Evolutionary conservation across 139 green algal species (phyloP), one percentile per base, ranked within the genome.

Genomic region (Chlorella vulgaris): DNA sequence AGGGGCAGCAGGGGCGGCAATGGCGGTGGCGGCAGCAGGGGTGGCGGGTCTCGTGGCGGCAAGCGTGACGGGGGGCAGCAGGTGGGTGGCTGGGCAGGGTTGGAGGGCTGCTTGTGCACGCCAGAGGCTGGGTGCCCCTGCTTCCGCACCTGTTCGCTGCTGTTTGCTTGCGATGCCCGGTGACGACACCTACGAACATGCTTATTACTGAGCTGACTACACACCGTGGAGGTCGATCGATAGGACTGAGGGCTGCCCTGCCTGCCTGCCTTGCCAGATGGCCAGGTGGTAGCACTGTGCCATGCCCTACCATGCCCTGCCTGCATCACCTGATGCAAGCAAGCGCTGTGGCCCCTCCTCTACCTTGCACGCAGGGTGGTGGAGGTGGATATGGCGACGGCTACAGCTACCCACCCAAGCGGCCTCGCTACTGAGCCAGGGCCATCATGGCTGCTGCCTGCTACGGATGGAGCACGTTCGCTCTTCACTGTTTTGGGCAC

Each of bases 371-470:
- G n/a, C n/a, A n/a, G n/a, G n/a, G n/a, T n/a, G n/a, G n/a, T n/a
- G n/a, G n/a, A n/a, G n/a, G n/a, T n/a, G n/a, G n/a, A 3, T 78
- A 78, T 50, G 70, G 43, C 31, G 70, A 39, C 29, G 28, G 24
- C 39, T 39, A 47, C 73, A 55, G 22, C 35, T 68, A 79, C 36
- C 51, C 73, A 19, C 73, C 73, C 73, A 79, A 79, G 73, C 73
- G 73, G 22, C 73, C 73, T 4, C 73, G 73, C 53, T 79, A 79
- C 35, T 79, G 29, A 69, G 33, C 53, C 40, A 26, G 24, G 13
- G 8, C 28, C 42, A 0, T 26, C 2, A 5, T 65, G 47, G 6
- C 15, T 1, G 7, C 19, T 22, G 66, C 36, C 18, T 4, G 2
- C 60, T 5, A 31, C 61, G 38, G 68, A 40, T n/a, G 35, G 22